These are phyloP conservation scores for Trichomonascaceae sp. DNA, from an alignment of 1,139 yeast genomes.

Conservation along the genomic window DNA sequence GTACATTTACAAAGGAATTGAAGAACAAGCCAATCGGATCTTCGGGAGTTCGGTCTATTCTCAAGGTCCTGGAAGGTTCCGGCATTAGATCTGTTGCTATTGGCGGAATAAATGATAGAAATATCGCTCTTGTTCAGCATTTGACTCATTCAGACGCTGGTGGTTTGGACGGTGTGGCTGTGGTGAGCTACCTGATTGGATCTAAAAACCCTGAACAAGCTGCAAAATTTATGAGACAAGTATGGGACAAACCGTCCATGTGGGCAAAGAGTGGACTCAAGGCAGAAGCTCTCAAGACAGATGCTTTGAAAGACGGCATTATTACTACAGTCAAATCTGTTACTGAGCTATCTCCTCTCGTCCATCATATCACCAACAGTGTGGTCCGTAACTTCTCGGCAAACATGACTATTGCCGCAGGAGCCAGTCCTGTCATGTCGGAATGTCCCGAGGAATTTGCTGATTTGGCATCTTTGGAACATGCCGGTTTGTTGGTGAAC, in stretches of 20 bases:
- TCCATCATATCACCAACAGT: slow-evolving; percentile 83
- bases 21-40: slow-evolving; percentile 56
- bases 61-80: slow-evolving; percentile 42
- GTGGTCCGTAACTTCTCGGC: slow-evolving; percentile 92
- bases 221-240: slow-evolving; percentile 34
- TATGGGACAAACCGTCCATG: slow-evolving; percentile 9
- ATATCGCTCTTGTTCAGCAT: slow-evolving; percentile 46
- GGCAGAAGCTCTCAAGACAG: neutral
- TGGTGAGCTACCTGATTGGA: slow-evolving; percentile 85
- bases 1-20: slow-evolving; percentile 64
- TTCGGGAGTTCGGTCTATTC: slow-evolving; percentile 53
- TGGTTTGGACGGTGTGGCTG: slow-evolving; percentile 69
- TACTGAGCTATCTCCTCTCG: slow-evolving; percentile 44
- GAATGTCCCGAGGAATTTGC: slow-evolving; percentile 62
- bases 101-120: slow-evolving; percentile 75
- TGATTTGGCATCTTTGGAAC: slow-evolving; percentile 55
- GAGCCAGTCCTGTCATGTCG: slow-evolving; percentile 92
- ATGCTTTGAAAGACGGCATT: slow-evolving; percentile 8
- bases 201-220: slow-evolving; percentile 50
- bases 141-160: slow-evolving; percentile 31
- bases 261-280: neutral
- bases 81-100: slow-evolving; percentile 62
- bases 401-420: slow-evolving; percentile 77
- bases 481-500: slow-evolving; percentile 57
- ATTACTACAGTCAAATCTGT: slow-evolving; percentile 18